Evolutionary conservation across 2,329 filamentous ascomycete genomes (phyloP).

Genomic region (Hypoxylon sp.): DNA sequence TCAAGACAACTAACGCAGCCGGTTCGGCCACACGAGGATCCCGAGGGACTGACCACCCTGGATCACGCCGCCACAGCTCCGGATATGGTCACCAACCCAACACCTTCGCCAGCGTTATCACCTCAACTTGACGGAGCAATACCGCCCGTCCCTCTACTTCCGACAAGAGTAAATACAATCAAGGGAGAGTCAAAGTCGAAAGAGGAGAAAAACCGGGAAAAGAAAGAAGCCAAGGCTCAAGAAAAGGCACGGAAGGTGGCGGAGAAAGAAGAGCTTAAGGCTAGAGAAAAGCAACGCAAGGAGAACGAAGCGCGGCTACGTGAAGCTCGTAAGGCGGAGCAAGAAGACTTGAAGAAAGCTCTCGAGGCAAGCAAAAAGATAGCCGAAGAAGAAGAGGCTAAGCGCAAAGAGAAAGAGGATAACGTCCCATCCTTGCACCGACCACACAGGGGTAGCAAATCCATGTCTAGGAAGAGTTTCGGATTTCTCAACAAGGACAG

Average conservation of each 20-base stretch:
- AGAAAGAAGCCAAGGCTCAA: conserved; percentile 73
- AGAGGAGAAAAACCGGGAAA: conserved; percentile 74
- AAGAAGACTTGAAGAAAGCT: conserved; percentile 70
- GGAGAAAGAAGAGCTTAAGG: conserved; percentile 61
- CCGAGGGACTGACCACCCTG: conserved; percentile 68
- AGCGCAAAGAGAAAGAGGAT: conserved; percentile 65
- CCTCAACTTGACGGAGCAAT: conserved; percentile 46
- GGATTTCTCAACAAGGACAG: conserved; percentile 72
- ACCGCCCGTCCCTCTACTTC: conserved; percentile 38
- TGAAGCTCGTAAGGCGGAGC: conserved; percentile 59
- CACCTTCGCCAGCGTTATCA: conserved; percentile 50
- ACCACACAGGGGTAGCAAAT: conserved; percentile 79
- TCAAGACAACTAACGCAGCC: conserved; percentile 66
- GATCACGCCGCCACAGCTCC: conserved; percentile 77
- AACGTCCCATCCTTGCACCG: conserved; percentile 65
- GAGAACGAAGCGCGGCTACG: conserved; percentile 53
- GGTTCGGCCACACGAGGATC: conserved; percentile 59
- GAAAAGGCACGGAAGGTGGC: conserved; percentile 62
- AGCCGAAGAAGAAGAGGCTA: conserved; percentile 68
- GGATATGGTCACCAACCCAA: conserved; percentile 38
- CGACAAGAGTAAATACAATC: conserved; percentile 46
- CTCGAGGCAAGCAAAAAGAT: conserved; percentile 66
- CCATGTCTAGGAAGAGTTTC: conserved; percentile 81
- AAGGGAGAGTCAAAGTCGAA: conserved; percentile 59
- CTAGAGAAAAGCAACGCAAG: conserved; percentile 59